Percentiles rank a stretch among this genome's conserved stretches.
These are phyloP conservation scores for Plantago elongata DNA, from an alignment of 257 asterid species.

Conservation along the genomic window DNA sequence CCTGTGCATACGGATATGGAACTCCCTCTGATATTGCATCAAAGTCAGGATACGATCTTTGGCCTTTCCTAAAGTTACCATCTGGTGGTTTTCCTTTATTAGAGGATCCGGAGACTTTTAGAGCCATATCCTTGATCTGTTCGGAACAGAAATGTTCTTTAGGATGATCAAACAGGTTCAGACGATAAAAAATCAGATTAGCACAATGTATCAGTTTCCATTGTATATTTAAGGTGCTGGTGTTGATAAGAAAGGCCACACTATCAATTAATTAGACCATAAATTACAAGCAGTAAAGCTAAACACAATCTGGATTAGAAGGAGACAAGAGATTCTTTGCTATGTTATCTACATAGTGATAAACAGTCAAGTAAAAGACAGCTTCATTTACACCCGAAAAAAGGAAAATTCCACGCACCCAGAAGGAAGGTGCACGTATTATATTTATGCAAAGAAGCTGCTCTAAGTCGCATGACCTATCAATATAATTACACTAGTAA, in stretches of 20 bases:
- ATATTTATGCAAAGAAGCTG: too few species aligned
- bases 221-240: not conserved
- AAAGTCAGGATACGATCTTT: conserved; percentile 54
- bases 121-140: conserved; percentile 91
- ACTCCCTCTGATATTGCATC: conserved; percentile 67
- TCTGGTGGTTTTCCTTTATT: conserved; percentile 60
- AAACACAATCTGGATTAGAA: too few species aligned
- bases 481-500: too few species aligned
- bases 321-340: too few species aligned
- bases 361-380: not conserved
- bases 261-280: not conserved
- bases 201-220: not conserved
- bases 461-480: too few species aligned
- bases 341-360: not conserved
- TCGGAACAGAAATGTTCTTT: conserved; percentile 7
- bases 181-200: not conserved
- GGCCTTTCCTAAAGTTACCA: conserved; percentile 48
- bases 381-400: too few species aligned
- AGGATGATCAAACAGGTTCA: conserved; percentile 10
- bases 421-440: too few species aligned
- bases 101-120: conserved; percentile 67
- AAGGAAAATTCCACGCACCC: too few species aligned
- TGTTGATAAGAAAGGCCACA: not conserved
- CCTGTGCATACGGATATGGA: conserved; percentile 44
- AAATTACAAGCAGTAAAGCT: not conserved